Evolutionary conservation across 257 asterid species (phyloP), one percentile per base, ranked within the genome.

Genomic region (Fraxinus quadrangulata): DNA sequence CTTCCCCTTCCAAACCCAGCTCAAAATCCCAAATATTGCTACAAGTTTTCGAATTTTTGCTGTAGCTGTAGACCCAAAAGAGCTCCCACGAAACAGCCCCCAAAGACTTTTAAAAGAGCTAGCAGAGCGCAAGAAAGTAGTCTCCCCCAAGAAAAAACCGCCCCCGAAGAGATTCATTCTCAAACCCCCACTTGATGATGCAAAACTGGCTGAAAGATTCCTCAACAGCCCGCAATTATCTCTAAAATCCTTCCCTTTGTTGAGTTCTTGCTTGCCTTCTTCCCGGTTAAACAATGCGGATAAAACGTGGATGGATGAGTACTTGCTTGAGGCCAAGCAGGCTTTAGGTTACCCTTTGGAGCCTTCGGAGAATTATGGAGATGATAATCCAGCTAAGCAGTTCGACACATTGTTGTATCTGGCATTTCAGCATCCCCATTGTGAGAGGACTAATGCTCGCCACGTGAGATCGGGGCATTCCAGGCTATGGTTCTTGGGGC

Each of bases 211-310:
- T 0, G 92, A 93, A 70, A 87, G 99, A 83, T 96, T 96, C 81
- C 90, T 96, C 33, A 96, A 93, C 76, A 96, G 99, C 76, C 99
- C 99, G 0, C 98, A 96, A 28, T 83, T 96, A 47, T 96, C 98
- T 0, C 78, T 96, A 5, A 96, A 96, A 40, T 79, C 92, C 10
- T 96, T 96, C 80, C 99, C 99, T 40, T 76, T 96, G 31, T 65
- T 96, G 86, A 96, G 99, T 76, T 96, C 99, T 76, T 96, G 99
- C 76, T 80, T 96, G 76, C 99, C 99, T 17, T 88, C 92, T 33
- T 71, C 88, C 31, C 86, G 89, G 23, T 86, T 96, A 2, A 96
- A 92, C 88, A 92, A 89, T 81, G 96, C 96, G 14, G 98, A 96
- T 61, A 88, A 77, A 79, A 85, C 92, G 21, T 96, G 99, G 99